Evolutionary conservation across 805 yeast species (phyloP).

Genomic region (Saturnispora sanitii): DNA sequence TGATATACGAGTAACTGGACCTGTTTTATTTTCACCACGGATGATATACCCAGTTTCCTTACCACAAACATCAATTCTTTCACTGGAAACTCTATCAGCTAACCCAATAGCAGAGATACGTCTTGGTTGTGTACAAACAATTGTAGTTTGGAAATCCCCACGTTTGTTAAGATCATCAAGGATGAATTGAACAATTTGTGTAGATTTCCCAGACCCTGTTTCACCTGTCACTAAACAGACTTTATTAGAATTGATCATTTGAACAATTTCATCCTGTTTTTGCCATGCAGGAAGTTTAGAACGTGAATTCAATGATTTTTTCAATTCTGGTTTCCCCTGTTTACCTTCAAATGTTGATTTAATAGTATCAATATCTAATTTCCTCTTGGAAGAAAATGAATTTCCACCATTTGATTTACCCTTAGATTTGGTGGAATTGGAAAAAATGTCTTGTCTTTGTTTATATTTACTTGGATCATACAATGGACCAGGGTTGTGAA

Average conservation of each 20-base stretch:
- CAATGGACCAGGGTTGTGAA: conserved; percentile 70
- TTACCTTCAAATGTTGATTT: conserved; percentile 26
- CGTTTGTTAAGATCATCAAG: conserved; percentile 51
- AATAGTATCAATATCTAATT: conserved; percentile 26
- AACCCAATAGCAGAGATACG: conserved; percentile 91
- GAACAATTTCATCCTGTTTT: conserved; percentile 45
- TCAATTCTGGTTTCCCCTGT: conserved; percentile 15
- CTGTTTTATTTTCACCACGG: conserved; percentile 75
- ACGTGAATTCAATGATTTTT: conserved; percentile 34
- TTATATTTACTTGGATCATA: conserved; percentile 21
- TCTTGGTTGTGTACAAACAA: conserved; percentile 90
- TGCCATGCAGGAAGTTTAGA: conserved; percentile 75
- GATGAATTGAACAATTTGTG: conserved; percentile 86
- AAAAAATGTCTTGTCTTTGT: conserved; percentile 3
- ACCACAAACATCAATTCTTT: conserved; percentile 56
- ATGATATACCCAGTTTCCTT: conserved; percentile 81
- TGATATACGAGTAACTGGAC: conserved; percentile 55
- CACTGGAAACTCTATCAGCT: conserved; percentile 87
- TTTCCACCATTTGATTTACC: conserved; percentile 1
- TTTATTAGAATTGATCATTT: conserved; percentile 45
- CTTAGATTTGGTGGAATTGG: not conserved
- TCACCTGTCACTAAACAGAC: conserved; percentile 87
- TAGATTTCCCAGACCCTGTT: conserved; percentile 95
- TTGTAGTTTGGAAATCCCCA: conserved; percentile 44
- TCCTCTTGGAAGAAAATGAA: conserved; percentile 16